Percentiles rank a stretch among this genome's conserved stretches.
These are phyloP conservation scores for Trametes coccinea DNA, from an alignment of 768 basidiomycete species.

Conservation along the genomic window DNA sequence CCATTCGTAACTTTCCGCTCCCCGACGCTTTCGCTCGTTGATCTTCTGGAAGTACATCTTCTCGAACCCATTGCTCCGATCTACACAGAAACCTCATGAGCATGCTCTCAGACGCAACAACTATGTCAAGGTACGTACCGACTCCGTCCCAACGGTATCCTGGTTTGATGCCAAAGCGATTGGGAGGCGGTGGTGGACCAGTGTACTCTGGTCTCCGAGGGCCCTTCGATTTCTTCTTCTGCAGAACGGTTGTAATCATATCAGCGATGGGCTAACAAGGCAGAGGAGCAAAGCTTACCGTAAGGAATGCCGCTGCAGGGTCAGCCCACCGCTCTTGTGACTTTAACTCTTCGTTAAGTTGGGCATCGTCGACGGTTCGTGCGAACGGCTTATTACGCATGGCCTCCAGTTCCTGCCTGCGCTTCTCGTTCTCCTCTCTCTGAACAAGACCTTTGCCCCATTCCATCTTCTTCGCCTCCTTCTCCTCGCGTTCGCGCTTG, in stretches of 20 bases:
- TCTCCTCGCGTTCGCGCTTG: conserved; percentile 82
- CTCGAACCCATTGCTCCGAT: conserved; percentile 93
- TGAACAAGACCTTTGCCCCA: conserved; percentile 98
- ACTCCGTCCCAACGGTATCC: conserved; percentile 99
- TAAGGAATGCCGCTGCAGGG: conserved; percentile 93
- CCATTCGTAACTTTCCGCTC: conserved; percentile 78
- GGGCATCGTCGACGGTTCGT: conserved; percentile 77
- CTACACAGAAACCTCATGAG: conserved; percentile 39
- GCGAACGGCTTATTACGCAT: conserved; percentile 69
- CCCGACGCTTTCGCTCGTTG: conserved; percentile 72
- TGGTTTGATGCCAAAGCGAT: conserved; percentile 93
- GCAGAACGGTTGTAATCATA: neutral
- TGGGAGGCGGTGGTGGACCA: conserved; percentile 89
- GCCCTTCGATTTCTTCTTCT: conserved; percentile 78
- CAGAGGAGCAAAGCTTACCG: conserved; percentile 49
- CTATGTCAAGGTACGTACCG: conserved; percentile 50
- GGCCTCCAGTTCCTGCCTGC: conserved; percentile 64
- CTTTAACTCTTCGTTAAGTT: conserved; percentile 83
- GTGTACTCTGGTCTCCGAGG: conserved; percentile 82
- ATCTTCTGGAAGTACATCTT: conserved; percentile 84
- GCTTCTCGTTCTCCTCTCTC: conserved; percentile 72
- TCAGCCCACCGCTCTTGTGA: conserved; percentile 91
- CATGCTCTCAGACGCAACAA: neutral
- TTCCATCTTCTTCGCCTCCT: conserved; percentile 90
- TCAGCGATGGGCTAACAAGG: neutral